phyloP scores from a whole-genome alignment of 31 red algal species.

The Endocladia muricata region DNA sequence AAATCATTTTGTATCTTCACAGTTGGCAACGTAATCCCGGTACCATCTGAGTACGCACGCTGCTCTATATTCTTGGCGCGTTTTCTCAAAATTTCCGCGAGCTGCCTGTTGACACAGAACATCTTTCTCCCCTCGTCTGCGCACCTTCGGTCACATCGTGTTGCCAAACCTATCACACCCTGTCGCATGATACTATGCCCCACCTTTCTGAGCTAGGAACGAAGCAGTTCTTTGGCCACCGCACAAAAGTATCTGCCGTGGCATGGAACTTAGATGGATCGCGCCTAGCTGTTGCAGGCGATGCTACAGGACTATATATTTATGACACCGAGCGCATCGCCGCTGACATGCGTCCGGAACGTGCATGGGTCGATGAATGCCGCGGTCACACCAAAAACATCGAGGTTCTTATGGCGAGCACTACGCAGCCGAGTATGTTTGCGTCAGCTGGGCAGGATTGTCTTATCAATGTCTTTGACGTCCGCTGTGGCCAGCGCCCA shows the following conservation, averaged over 20 bases:
- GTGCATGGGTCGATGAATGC: constrained; percentile 31
- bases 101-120: too few relatives aligned
- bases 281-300: constrained; percentile 44
- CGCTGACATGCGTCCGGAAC: constrained; percentile 21
- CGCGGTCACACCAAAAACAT: constrained; percentile 49
- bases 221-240: constrained; percentile 52
- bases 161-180: too few relatives aligned
- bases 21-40: too few relatives aligned
- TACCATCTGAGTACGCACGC: too few relatives aligned
- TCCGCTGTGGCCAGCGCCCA: constrained; percentile 7
- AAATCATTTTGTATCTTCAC: too few relatives aligned
- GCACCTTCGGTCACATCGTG: too few relatives aligned
- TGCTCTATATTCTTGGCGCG: too few relatives aligned
- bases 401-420: constrained; percentile 25
- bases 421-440: constrained; percentile 43
- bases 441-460: constrained; percentile 36
- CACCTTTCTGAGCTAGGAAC: constrained; percentile 3
- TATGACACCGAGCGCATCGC: constrained; percentile 46
- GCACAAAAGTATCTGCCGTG: constrained; percentile 36
- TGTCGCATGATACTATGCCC: too few relatives aligned
- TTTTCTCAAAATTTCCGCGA: too few relatives aligned
- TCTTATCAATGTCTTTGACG: constrained; percentile 37
- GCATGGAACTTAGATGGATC: constrained; percentile 62
- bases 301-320: constrained; percentile 29
- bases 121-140: too few relatives aligned